Evolutionary conservation across 306 rosid species (phyloP).

Genomic region (Lathyrus aphaca): DNA sequence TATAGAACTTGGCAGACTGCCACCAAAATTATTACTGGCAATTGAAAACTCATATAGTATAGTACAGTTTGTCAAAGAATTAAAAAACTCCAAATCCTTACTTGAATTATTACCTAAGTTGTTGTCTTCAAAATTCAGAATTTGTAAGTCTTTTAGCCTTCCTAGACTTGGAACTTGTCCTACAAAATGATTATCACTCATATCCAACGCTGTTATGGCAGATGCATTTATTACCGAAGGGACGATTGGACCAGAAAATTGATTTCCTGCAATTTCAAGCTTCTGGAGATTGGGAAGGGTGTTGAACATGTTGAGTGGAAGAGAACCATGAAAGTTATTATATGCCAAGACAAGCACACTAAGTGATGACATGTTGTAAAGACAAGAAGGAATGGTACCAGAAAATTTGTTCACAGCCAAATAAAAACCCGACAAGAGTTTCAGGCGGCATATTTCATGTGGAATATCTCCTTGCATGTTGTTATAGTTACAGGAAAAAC

Average conservation of each 20-base stretch:
- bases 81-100: constrained; percentile 35
- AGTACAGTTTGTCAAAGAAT: constrained; percentile 42
- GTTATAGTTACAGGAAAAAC: neutral
- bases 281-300: neutral
- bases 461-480: neutral
- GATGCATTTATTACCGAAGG: constrained; percentile 42
- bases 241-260: constrained; percentile 37
- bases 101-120: constrained; percentile 36
- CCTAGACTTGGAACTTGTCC: constrained; percentile 41
- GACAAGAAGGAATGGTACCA: neutral
- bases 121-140: rapidly evolving
- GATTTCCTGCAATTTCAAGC: neutral
- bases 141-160: rapidly evolving
- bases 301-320: constrained; percentile 41
- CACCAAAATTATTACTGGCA: constrained; percentile 26
- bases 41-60: neutral
- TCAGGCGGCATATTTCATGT: neutral
- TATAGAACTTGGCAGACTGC: constrained; percentile 17
- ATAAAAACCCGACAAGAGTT: neutral
- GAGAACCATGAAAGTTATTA: constrained; percentile 16
- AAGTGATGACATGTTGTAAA: neutral
- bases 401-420: neutral
- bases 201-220: neutral
- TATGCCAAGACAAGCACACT: rapidly evolving
- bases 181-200: neutral